Evolutionary conservation across 2,329 filamentous ascomycete species (phyloP), one percentile per base, ranked within the genome.

Genomic region (Byssothecium circinans): DNA sequence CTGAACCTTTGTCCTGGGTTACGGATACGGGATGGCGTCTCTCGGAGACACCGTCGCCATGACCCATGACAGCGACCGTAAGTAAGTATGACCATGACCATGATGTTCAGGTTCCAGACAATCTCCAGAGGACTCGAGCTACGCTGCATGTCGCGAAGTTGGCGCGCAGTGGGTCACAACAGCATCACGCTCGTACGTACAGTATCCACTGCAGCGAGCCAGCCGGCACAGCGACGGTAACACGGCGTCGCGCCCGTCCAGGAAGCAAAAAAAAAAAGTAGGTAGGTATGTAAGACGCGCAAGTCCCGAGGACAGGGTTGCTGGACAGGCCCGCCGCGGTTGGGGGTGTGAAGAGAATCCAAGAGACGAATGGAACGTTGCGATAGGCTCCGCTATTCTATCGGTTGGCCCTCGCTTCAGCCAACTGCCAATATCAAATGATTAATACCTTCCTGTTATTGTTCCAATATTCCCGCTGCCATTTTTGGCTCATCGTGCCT

Each of bases 361-460:
- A 15, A 27, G 36, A 15, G 15, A n/a, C n/a, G 14, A 29, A 50
- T 34, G 41, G n/a, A n/a, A 53, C 51, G 41, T 55, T 45, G 38
- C 45, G 45, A 54, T 55, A 54, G 50, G 55, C 48, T 53, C 49
- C 43, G 41, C 47, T 25, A 25, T 43, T 27, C 40, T 38, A 42
- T 44, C 17, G 42, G 29, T 12, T 39, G 36, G 35, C 17, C 53
- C 52, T 62, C 60, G 57, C 62, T 56, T 56, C 49, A 50, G 54
- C 57, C n/a, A n/a, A 60, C 61, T 60, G 52, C 56, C 56, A 68
- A 67, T 67, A 60, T 63, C 56, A 45, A 45, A 43, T 50, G 51
- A 29, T 53, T 61, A 60, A 60, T 55, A 50, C 66, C 65, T 58
- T 66, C 56, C 64, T 66, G 43, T 60, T 69, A 65, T 67, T 60